Percentiles rank a stretch among this genome's conserved stretches.
phyloP scores from a whole-genome alignment of 805 yeast genomes.

The Teunomyces gatunensis region DNA sequence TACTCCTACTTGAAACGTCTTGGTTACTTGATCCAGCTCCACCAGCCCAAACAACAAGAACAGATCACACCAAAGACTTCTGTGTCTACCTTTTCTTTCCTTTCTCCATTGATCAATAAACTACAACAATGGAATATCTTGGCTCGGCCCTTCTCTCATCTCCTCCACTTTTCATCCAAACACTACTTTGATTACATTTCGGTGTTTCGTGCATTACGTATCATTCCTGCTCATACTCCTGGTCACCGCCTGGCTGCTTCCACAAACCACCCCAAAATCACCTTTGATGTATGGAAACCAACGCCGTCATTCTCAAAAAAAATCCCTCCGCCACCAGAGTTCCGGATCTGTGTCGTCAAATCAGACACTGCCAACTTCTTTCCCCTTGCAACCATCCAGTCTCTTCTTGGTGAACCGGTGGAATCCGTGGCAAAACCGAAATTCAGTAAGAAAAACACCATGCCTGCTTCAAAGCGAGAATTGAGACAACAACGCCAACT shows the following conservation, averaged over 20 bases:
- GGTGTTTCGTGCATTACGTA: slow-evolving; percentile 19
- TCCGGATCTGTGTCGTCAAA: slow-evolving; percentile 60
- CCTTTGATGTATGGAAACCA: slow-evolving; percentile 85
- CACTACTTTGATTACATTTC: slow-evolving; percentile 27
- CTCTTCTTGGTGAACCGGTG: slow-evolving; percentile 18
- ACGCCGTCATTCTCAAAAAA: slow-evolving; percentile 65
- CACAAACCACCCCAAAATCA: slow-evolving; percentile 20
- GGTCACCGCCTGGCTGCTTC: background rate
- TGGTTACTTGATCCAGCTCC: slow-evolving; percentile 59
- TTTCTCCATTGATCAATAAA: background rate
- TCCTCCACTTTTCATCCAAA: slow-evolving; percentile 17
- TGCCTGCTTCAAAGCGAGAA: slow-evolving; percentile 27
- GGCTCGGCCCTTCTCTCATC: slow-evolving; percentile 12
- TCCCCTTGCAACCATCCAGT: slow-evolving; percentile 37
- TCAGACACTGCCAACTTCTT: slow-evolving; percentile 48
- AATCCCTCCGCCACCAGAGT: slow-evolving; percentile 71
- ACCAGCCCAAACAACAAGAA: background rate
- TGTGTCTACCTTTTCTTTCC: no score
- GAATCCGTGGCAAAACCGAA: slow-evolving; percentile 1
- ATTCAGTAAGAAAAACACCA: slow-evolving; percentile 10
- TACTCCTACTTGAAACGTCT: slow-evolving; percentile 72
- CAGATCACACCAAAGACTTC: no score
- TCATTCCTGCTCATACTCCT: slow-evolving; percentile 15
- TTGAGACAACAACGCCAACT: slow-evolving; percentile 18
- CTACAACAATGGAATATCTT: slow-evolving; percentile 11